phyloP scores from a whole-genome alignment of 257 asterid genomes.

The Paulownia fortunei region DNA sequence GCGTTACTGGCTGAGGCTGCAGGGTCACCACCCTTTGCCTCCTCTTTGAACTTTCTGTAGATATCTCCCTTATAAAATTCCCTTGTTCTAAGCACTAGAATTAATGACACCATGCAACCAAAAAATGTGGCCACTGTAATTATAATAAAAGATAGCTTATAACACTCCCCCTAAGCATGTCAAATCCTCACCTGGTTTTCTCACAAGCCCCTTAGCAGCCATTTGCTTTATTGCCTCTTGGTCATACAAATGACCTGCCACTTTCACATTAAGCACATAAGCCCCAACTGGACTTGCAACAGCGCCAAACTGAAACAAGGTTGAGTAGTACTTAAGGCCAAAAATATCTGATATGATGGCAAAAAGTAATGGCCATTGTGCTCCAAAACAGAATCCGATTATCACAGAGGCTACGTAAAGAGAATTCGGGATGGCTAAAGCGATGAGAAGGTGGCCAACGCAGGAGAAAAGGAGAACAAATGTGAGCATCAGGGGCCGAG shows the following conservation, averaged over 20 bases:
- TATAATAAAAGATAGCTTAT: conserved; percentile 40
- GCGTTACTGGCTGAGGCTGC: too few species aligned
- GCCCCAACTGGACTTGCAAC: conserved; percentile 50
- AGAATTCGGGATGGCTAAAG: conserved; percentile 51
- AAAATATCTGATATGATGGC: conserved; percentile 58
- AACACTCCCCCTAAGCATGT: conserved; percentile 47
- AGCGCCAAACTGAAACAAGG: conserved; percentile 42
- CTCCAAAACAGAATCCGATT: conserved; percentile 61
- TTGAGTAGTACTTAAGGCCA: conserved; percentile 55
- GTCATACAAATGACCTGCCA: conserved; percentile 51
- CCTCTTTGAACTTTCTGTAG: too few species aligned
- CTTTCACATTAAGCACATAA: conserved; percentile 46
- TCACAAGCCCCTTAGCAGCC: conserved; percentile 31
- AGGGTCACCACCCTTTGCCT: too few species aligned
- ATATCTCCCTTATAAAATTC: conserved; percentile 49
- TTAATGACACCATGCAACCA: conserved; percentile 37
- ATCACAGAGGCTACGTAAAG: conserved; percentile 50
- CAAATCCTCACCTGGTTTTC: conserved; percentile 41
- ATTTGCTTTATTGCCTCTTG: conserved; percentile 47
- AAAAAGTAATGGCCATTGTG: conserved; percentile 61
- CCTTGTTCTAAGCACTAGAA: conserved; percentile 50
- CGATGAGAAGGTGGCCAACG: conserved; percentile 57
- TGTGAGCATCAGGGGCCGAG: conserved; percentile 54
- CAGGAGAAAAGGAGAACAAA: conserved; percentile 49
- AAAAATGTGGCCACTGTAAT: conserved; percentile 35